Conservation (phyloP, 192 early-diverging fungal genomes). For the Glomus cerebriforme region DNA sequence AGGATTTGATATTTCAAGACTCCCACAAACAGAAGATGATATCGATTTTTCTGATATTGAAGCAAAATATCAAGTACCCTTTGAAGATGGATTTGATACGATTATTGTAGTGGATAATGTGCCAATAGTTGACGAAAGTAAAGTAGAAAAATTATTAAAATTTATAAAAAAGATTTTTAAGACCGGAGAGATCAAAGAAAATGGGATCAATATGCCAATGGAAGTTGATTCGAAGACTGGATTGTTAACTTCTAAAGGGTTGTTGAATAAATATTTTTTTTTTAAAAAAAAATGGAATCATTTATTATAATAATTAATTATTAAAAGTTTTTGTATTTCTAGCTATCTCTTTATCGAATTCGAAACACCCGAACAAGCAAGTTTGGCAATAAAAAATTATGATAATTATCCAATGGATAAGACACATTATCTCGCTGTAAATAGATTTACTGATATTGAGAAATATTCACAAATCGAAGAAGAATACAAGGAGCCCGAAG, state of each 20-base stretch:
- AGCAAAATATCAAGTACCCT: constrained; percentile 66
- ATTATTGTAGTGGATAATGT: constrained; percentile 93
- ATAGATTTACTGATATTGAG: constrained; percentile 92
- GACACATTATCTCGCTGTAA: constrained; percentile 75
- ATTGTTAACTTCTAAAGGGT: constrained; percentile 81
- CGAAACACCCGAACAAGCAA: constrained; percentile 82
- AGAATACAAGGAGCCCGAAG: constrained; percentile 71
- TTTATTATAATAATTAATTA: background rate
- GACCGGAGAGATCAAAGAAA: constrained; percentile 75
- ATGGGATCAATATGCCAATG: constrained; percentile 89
- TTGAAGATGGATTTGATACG: constrained; percentile 76
- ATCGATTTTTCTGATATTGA: constrained; percentile 94
- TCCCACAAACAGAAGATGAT: constrained; percentile 72
- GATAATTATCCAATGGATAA: constrained; percentile 84
- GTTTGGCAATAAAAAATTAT: constrained; percentile 69
- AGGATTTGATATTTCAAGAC: constrained; percentile 59
- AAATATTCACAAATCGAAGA: constrained; percentile 75
- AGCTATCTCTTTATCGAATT: constrained; percentile 94
- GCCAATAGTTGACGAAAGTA: constrained; percentile 83
- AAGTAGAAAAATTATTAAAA: constrained; percentile 81
- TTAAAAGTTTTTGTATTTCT: background rate
- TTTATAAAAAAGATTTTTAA: constrained; percentile 80
- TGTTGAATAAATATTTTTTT: background rate
- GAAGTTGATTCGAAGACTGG: constrained; percentile 60
- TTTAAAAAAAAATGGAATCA: too few relatives aligned